Evolutionary conservation across 495 filamentous ascomycete species (phyloP).

Genomic region (Podospora fimiseda): DNA sequence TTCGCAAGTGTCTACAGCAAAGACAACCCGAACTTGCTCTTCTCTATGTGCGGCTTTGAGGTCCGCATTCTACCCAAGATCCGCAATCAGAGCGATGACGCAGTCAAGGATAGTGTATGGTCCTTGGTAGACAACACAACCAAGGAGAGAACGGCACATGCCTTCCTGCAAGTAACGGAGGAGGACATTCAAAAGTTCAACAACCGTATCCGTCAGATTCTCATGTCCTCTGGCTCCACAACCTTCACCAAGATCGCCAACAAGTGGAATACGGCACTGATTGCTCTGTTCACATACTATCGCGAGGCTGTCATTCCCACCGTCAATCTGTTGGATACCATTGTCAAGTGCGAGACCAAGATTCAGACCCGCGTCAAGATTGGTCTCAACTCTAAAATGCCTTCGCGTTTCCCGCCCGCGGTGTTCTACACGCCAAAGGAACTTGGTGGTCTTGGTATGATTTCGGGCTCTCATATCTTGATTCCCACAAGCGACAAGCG

Average conservation of each 20-base stretch:
- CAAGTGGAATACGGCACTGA: slow-evolving; percentile 98
- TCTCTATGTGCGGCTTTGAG: slow-evolving; percentile 98
- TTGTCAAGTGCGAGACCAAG: slow-evolving; percentile 99
- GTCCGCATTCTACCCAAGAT: slow-evolving; percentile 95
- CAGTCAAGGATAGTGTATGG: slow-evolving; percentile 97
- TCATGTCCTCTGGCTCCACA: slow-evolving; percentile 98
- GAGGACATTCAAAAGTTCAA: slow-evolving; percentile 99
- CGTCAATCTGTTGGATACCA: slow-evolving; percentile 90
- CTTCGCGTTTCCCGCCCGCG: slow-evolving; percentile 95
- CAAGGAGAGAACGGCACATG: slow-evolving; percentile 95
- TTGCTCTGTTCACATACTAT: slow-evolving; percentile 99
- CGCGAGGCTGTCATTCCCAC: slow-evolving; percentile 98
- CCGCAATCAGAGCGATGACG: slow-evolving; percentile 89
- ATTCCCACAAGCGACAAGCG: slow-evolving; percentile 97
- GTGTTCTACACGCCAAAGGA: slow-evolving; percentile 99
- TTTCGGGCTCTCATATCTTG: slow-evolving; percentile 95
- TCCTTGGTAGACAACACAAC: slow-evolving; percentile 91
- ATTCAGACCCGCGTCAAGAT: slow-evolving; percentile 99
- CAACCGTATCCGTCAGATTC: slow-evolving; percentile 95
- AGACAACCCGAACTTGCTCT: slow-evolving; percentile 95
- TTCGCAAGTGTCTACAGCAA: slow-evolving; percentile 98
- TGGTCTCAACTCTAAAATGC: slow-evolving; percentile 99
- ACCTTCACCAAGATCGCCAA: slow-evolving; percentile 99
- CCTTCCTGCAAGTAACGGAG: slow-evolving; percentile 96
- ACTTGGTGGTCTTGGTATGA: slow-evolving; percentile 96